Conservation (phyloP, 768 basidiomycete species). For the Plicaturopsis crispa region DNA sequence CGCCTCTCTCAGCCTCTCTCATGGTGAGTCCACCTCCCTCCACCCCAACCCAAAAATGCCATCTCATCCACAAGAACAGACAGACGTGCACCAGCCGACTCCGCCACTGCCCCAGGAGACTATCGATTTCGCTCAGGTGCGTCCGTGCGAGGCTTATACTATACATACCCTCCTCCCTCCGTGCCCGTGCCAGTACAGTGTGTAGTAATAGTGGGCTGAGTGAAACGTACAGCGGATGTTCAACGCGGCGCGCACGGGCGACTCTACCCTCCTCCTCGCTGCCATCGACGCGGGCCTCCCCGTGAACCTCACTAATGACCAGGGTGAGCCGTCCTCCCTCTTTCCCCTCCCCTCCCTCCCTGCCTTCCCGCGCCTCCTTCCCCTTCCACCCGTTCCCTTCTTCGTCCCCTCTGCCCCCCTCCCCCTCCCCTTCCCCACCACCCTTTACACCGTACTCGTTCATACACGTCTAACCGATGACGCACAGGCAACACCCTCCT, state of each 20-base stretch:
- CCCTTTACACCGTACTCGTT: too few species aligned
- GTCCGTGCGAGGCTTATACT: too few species aligned
- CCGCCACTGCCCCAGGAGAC: too few species aligned
- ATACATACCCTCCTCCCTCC: background rate
- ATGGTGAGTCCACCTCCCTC: too few species aligned
- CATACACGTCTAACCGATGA: background rate
- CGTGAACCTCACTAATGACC: constrained; percentile 61
- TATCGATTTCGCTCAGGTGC: too few species aligned
- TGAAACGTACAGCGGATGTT: constrained; percentile 71
- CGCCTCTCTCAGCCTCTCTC: too few species aligned
- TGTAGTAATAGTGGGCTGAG: too few species aligned
- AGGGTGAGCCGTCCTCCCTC: constrained; percentile 34
- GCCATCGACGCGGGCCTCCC: constrained; percentile 68
- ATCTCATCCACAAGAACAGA: too few species aligned
- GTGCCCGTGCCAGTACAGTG: constrained; percentile 30
- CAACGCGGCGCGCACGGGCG: constrained; percentile 61
- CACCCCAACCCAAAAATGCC: too few species aligned
- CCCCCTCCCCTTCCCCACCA: background rate
- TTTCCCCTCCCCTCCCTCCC: background rate
- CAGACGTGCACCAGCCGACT: too few species aligned
- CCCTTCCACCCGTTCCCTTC: background rate
- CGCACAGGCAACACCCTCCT: constrained; percentile 64
- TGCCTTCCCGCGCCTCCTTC: too few species aligned
- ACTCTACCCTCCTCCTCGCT: constrained; percentile 41
- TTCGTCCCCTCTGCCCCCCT: background rate